These are phyloP conservation scores for Xylariaceae sp. DNA, from an alignment of 2,329 filamentous ascomycete species.

Conservation along the genomic window DNA sequence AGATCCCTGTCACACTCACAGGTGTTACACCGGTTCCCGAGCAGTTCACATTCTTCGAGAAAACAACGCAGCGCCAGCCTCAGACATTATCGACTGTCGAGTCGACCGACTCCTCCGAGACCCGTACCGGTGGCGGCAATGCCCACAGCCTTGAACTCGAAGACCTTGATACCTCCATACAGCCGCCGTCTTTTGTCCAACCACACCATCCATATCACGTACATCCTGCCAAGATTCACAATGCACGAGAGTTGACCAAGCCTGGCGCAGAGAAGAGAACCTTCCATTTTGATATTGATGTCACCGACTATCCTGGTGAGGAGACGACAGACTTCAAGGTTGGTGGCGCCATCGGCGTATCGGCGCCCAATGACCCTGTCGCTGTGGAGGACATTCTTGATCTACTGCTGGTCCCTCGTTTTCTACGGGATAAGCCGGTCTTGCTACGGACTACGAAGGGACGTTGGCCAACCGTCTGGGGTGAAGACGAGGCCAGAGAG, in stretches of 20 bases:
- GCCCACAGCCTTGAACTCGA: constrained; percentile 35
- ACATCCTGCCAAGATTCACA: constrained; percentile 81
- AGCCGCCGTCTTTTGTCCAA: constrained; percentile 85
- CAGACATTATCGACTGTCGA: constrained; percentile 42
- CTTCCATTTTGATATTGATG: constrained; percentile 94
- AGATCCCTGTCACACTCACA: constrained; percentile 68
- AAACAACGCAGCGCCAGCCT: constrained; percentile 45
- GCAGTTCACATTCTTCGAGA: constrained; percentile 63
- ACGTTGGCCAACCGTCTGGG: constrained; percentile 97
- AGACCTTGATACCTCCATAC: constrained; percentile 52
- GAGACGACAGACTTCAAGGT: constrained; percentile 89
- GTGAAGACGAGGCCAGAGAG: constrained; percentile 77
- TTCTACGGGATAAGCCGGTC: constrained; percentile 77
- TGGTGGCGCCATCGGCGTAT: constrained; percentile 89
- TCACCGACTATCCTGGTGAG: constrained; percentile 88
- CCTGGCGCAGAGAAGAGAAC: constrained; percentile 91
- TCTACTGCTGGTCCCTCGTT: constrained; percentile 71
- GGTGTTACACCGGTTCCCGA: constrained; percentile 67
- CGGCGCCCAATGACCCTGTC: constrained; percentile 73
- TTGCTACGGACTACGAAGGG: constrained; percentile 72
- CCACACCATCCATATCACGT: constrained; percentile 92
- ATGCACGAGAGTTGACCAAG: constrained; percentile 79
- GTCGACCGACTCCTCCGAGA: constrained; percentile 43
- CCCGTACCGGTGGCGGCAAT: constrained; percentile 34
- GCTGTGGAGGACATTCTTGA: constrained; percentile 82